Evolutionary conservation across 345 rosid species (phyloP).

Genomic region (Raphanus sativus): DNA sequence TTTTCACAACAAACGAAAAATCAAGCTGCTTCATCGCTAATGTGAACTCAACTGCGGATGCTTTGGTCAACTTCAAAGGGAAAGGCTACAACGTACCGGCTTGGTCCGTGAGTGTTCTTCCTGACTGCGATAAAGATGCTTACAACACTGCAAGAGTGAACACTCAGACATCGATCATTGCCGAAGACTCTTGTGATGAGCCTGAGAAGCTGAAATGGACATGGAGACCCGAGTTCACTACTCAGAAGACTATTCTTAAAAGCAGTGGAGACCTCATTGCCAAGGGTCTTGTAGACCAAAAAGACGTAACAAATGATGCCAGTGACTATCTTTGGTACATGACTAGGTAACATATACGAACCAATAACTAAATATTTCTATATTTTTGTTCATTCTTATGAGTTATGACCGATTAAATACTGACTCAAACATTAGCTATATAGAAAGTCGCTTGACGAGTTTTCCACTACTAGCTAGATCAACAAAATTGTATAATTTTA

Average conservation of each 20-base stretch:
- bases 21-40: slow-evolving; percentile 62
- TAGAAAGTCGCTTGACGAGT: not conserved
- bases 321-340: slow-evolving; percentile 73
- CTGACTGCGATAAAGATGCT: slow-evolving; percentile 53
- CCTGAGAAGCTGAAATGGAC: slow-evolving; percentile 47
- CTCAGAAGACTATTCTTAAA: slow-evolving; percentile 25
- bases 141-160: slow-evolving; percentile 73
- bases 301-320: slow-evolving; percentile 45
- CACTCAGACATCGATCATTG: slow-evolving; percentile 54
- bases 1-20: slow-evolving; percentile 37
- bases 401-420: not conserved
- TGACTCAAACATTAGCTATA: not conserved
- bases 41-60: slow-evolving; percentile 45
- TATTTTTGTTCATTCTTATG: not conserved
- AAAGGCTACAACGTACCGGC: slow-evolving; percentile 49
- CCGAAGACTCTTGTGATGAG: slow-evolving; percentile 36
- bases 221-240: slow-evolving; percentile 58
- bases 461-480: not conserved
- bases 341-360: slow-evolving; percentile 47
- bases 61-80: slow-evolving; percentile 49
- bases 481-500: not conserved
- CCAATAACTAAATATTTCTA: not conserved
- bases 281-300: slow-evolving; percentile 54
- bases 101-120: slow-evolving; percentile 73
- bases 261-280: slow-evolving; percentile 42